Evolutionary conservation across 2,329 filamentous ascomycete species (phyloP), one percentile per base, ranked within the genome.

Genomic region (Lasiodiplodia sp.): DNA sequence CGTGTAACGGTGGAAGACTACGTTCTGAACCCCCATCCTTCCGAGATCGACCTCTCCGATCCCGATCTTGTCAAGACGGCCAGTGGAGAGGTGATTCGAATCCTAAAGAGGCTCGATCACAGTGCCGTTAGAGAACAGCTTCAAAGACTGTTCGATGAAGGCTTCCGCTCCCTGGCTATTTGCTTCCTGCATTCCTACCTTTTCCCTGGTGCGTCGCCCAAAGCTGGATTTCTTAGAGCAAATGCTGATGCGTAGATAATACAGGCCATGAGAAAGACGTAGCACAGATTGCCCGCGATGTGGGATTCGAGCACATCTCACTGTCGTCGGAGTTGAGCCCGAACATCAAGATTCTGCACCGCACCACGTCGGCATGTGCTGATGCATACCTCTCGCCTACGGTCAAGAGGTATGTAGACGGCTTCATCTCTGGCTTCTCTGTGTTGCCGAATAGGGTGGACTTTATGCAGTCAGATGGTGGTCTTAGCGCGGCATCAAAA

Each of bases 381-480:
- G 75, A 76, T 56, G 75, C 75, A 2, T 77, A 77, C 51, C 73
- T 77, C 11, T 75, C 73, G 0, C 75, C 75, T 8, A 56, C 71
- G 11, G 74, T 72, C 11, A 70, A 71, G 40, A 40, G 68, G 10
- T 77, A 77, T 57, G 70, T 75, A 8, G 68, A 73, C 12, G 70
- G 72, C 4, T 77, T 78, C 60, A 56, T 69, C 1, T 66, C 70
- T 10, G 74, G 73, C 4, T 78, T 79, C 28, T 69, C 68, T 4
- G 72, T 71, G 6, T 28, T 56, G 21, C 71, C 77, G 6, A 68
- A 72, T 25, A 69, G 73, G 79, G 71, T 72, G 31, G 76, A 78
- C 58, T 78, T 79, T 67, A 79, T 79, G 76, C 76, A 78, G 58
- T 73, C 71, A 12, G 77, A 79, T 66, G 78, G 78, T 5, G 76